Base-by-base conservation (phyloP, 2,329 filamentous ascomycete genomes). In the Sphaerulina vaccinii region DNA sequence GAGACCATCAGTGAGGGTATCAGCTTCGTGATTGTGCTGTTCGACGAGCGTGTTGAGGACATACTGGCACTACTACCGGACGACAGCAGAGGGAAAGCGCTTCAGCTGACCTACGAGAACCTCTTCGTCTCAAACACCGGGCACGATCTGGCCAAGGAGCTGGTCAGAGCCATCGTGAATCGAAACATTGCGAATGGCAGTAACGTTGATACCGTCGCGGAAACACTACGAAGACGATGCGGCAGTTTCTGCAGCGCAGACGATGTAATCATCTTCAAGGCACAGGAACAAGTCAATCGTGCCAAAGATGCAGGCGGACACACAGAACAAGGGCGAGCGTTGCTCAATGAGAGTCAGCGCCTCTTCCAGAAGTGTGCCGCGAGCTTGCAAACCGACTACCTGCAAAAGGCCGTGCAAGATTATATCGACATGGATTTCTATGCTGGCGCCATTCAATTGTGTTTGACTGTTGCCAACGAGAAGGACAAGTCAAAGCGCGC, bases 121-220 rank as follows among this genome's bases (percentile, higher is more conserved):
- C 81, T 99, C 0, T 97, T 99, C 69, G 88, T 89, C 3, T 84
- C 86, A 36, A 72, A 79, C 5, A 79, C 84, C 15, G 93, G 93
- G 24, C 90, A 90, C 62, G 90, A 96, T 9, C 81, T 97, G 19
- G 95, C 92, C 2, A 96, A 96, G 70, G 82, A 96, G 49, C 78
- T 99, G 1, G 93, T 99, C 51, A 99, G 97, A 70, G 90, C 92
- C 0, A 97, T 99, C 65, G 93, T 99, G 49, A 97, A 97, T 70
- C 85, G 91, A 64, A 99, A 96, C 69, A 99, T 99, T 62, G 88
- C 92, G 52, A 96, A 90, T 65, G 93, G 95, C 8, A 92, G 91
- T 3, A 99, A 97, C 58, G 92, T 99, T 16, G 95, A 99, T 72
- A 96, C 91, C 0, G 90, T 99, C 19, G 92, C 93, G 0, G 93